Conservation (phyloP, 108 stramenopile genomes). For the Craspedostauros australis region DNA sequence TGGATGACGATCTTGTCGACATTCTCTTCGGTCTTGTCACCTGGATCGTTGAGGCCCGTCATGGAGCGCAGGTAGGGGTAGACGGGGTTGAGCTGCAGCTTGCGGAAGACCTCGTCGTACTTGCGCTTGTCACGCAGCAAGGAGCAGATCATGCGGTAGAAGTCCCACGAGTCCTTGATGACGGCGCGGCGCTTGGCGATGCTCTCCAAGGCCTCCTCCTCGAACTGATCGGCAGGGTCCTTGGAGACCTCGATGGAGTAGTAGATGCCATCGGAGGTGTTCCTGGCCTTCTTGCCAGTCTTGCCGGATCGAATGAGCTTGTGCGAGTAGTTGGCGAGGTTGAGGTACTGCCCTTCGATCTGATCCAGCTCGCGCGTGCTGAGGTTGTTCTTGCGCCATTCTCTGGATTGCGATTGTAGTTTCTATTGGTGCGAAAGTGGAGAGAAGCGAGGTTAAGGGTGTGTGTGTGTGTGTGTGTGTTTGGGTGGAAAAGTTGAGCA, state of each 20-base stretch:
- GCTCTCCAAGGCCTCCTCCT: constrained; percentile 73
- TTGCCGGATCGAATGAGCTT: constrained; percentile 71
- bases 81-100: constrained; percentile 73
- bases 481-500: too few species aligned
- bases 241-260: constrained; percentile 47
- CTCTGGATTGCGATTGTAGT: constrained; percentile 6
- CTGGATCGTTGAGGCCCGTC: constrained; percentile 79
- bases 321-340: constrained; percentile 74
- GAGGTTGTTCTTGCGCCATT: constrained; percentile 44
- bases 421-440: too few species aligned
- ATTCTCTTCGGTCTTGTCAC: constrained; percentile 62
- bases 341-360: constrained; percentile 76
- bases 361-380: constrained; percentile 47
- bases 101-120: constrained; percentile 77
- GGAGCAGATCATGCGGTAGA: constrained; percentile 80
- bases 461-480: too few species aligned
- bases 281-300: constrained; percentile 31
- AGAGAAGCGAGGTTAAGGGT: constrained; percentile 1
- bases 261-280: constrained; percentile 53
- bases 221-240: constrained; percentile 54
- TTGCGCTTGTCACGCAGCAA: constrained; percentile 69
- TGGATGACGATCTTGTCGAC: constrained; percentile 63
- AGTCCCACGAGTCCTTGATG: constrained; percentile 86
- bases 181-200: constrained; percentile 85
- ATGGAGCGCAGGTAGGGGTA: constrained; percentile 78